Conservation (phyloP, 768 basidiomycete genomes). For the Rubroboletus satanas region DNA sequence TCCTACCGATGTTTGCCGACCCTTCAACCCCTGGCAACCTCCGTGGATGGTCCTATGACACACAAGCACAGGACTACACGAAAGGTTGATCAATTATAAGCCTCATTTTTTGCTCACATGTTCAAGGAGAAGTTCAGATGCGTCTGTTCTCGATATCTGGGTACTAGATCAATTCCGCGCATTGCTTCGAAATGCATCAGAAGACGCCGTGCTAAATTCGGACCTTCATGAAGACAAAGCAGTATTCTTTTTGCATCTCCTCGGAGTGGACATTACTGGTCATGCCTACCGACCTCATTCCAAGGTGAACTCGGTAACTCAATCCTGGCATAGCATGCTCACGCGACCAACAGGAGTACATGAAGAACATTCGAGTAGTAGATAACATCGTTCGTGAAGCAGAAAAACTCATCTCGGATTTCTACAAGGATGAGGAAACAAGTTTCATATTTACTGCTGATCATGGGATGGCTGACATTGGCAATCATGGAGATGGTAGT, state of each 20-base stretch:
- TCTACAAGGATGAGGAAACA: background rate
- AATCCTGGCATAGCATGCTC: background rate
- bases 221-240: background rate
- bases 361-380: background rate
- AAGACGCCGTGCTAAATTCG: background rate
- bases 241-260: background rate
- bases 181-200: background rate
- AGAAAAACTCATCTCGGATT: background rate
- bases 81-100: no score
- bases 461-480: background rate
- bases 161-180: background rate
- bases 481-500: background rate
- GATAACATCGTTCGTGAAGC: background rate
- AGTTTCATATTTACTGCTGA: background rate
- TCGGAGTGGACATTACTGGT: background rate
- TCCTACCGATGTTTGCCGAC: no score
- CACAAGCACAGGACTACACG: no score
- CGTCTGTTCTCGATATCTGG: background rate
- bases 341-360: background rate
- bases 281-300: background rate
- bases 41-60: no score
- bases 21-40: no score
- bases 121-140: background rate
- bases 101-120: background rate
- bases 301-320: background rate